A percentile compares a stretch with the other conserved stretches of the same genome.
Conservation (phyloP, 305 asterid genomes). For the Petunia hybrid region DNA sequence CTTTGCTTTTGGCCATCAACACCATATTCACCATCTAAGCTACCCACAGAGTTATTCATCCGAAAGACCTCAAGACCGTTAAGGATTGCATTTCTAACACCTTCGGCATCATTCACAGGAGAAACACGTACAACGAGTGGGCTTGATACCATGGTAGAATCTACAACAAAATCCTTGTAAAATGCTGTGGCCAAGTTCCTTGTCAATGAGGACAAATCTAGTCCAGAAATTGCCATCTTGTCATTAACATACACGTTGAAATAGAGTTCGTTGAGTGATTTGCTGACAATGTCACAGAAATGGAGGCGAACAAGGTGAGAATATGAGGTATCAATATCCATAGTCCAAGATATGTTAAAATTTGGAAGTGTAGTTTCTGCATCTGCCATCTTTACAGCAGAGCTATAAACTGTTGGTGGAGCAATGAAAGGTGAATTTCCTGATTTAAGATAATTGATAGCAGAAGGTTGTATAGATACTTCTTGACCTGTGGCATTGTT, state of each 20-base stretch:
- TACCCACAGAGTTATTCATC: conserved; percentile 87
- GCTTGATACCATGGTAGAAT: conserved; percentile 62
- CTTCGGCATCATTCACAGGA: conserved; percentile 66
- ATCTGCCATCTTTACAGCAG: conserved; percentile 78
- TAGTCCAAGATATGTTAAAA: conserved; percentile 79
- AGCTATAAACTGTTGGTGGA: conserved; percentile 79
- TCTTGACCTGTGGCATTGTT: conserved; percentile 51
- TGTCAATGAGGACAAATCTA: conserved; percentile 67
- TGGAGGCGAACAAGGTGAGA: conserved; percentile 77
- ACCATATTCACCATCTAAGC: conserved; percentile 80
- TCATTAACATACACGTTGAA: conserved; percentile 85
- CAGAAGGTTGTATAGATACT: conserved; percentile 58
- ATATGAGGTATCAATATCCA: conserved; percentile 60
- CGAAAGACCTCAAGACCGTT: conserved; percentile 82
- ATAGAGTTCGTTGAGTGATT: conserved; percentile 69
- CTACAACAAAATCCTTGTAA: conserved; percentile 78
- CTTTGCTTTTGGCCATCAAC: conserved; percentile 50
- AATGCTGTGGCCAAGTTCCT: conserved; percentile 70
- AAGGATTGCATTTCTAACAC: conserved; percentile 72
- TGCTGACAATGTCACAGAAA: conserved; percentile 89
- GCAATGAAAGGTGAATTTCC: conserved; percentile 88
- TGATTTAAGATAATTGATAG: conserved; percentile 59
- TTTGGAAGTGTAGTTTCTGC: conserved; percentile 60
- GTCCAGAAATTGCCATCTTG: conserved; percentile 59
- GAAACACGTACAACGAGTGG: conserved; percentile 74